Percentiles rank a stretch among this genome's conserved stretches.
These are phyloP conservation scores for Medicago lupulina DNA, from an alignment of 306 rosid species.

Conservation along the genomic window DNA sequence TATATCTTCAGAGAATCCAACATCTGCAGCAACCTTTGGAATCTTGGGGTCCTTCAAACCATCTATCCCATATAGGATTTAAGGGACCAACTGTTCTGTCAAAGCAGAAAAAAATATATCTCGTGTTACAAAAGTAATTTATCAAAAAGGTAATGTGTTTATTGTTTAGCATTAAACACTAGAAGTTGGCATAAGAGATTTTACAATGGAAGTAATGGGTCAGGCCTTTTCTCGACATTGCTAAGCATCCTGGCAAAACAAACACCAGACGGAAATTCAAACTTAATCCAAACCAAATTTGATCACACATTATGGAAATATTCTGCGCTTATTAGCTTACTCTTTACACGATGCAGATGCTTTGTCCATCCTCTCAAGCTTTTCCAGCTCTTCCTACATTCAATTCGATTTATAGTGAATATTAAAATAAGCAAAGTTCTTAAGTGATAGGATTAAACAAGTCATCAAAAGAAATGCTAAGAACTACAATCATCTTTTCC, in stretches of 20 bases:
- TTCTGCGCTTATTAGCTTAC: constrained; percentile 55
- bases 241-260: constrained; percentile 67
- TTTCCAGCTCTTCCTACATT: constrained; percentile 84
- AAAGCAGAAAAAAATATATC: constrained; percentile 34
- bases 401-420: neutral
- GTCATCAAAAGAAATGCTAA: neutral
- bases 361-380: constrained; percentile 72
- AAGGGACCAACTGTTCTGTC: constrained; percentile 79
- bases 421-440: neutral
- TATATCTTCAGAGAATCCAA: constrained; percentile 79
- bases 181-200: constrained; percentile 20
- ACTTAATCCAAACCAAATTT: neutral
- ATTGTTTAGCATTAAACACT: neutral
- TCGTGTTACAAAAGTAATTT: constrained; percentile 13
- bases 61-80: constrained; percentile 86
- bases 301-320: neutral
- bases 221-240: constrained; percentile 81
- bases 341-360: constrained; percentile 81
- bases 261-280: constrained; percentile 5
- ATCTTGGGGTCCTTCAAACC: constrained; percentile 96
- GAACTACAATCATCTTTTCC: neutral
- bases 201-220: constrained; percentile 88
- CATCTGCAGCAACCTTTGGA: constrained; percentile 90
- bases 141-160: neutral
- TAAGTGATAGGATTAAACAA: neutral